phyloP scores from a whole-genome alignment of 768 basidiomycete species.

The Amanita polypyramis region DNA sequence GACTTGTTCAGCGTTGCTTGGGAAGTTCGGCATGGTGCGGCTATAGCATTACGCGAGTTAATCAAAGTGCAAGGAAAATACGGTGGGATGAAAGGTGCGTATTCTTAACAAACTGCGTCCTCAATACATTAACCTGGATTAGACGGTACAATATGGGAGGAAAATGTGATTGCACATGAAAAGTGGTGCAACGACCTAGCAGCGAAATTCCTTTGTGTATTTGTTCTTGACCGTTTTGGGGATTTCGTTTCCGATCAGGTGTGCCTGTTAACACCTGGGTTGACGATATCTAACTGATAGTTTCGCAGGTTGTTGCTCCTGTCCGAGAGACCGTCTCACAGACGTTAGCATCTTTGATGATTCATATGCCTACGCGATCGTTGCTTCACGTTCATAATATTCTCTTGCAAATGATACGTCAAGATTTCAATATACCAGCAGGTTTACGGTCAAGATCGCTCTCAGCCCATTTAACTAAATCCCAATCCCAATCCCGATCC shows the following conservation, averaged over 20 bases:
- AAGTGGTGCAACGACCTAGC: slow-evolving; percentile 87
- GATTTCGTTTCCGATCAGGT: slow-evolving; percentile 94
- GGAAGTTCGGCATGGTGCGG: slow-evolving; percentile 93
- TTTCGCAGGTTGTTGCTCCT: slow-evolving; percentile 71
- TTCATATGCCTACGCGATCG: slow-evolving; percentile 79
- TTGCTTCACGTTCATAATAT: slow-evolving; percentile 74
- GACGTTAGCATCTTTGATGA: slow-evolving; percentile 78
- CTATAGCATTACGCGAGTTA: slow-evolving; percentile 83
- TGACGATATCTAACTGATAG: neutral
- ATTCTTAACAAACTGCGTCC: neutral
- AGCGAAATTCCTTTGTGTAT: slow-evolving; percentile 76
- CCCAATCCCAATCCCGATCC: slow-evolving; percentile 19
- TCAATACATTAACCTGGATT: slow-evolving; percentile 2
- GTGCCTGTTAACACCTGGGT: neutral
- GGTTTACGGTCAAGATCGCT: slow-evolving; percentile 5
- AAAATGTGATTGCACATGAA: slow-evolving; percentile 64
- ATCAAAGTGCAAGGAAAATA: slow-evolving; percentile 74
- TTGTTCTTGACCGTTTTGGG: slow-evolving; percentile 94
- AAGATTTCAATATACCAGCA: slow-evolving; percentile 52
- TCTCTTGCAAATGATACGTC: slow-evolving; percentile 88
- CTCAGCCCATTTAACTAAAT: slow-evolving; percentile 12
- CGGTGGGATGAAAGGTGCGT: slow-evolving; percentile 71
- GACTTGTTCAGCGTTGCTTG: slow-evolving; percentile 79
- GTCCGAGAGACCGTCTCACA: slow-evolving; percentile 95
- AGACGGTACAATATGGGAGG: slow-evolving; percentile 42